A percentile compares a stretch with the other conserved stretches of the same genome.
Conservation (phyloP, 176 grass and related monocot genomes). For the Ananas comosus region DNA sequence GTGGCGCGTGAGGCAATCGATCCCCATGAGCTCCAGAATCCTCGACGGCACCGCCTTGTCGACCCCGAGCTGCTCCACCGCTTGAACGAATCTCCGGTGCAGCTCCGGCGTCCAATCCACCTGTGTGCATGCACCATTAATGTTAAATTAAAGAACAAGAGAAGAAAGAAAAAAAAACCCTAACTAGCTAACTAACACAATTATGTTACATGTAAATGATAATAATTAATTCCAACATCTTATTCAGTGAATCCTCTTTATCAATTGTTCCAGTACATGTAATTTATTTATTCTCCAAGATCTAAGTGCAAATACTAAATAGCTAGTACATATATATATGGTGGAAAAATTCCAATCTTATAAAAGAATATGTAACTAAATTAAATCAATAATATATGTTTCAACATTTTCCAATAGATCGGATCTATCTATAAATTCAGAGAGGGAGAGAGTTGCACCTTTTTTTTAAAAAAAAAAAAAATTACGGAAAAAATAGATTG, state of each 20-base stretch:
- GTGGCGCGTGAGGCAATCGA: constrained; percentile 76
- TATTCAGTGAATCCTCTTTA: too few relatives aligned
- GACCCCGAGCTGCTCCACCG: constrained; percentile 91
- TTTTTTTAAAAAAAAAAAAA: not conserved
- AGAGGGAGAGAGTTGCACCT: too few relatives aligned
- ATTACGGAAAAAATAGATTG: constrained; percentile 21
- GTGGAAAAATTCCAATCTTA: too few relatives aligned
- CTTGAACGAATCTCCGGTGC: constrained; percentile 90
- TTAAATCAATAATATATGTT: too few relatives aligned
- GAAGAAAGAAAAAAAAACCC: not conserved
- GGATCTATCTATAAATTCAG: too few relatives aligned
- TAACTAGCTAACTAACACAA: not conserved
- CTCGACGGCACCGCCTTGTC: constrained; percentile 93
- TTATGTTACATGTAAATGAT: not conserved
- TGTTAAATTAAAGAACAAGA: not conserved
- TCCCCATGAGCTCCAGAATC: constrained; percentile 90
- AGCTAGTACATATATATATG: too few relatives aligned
- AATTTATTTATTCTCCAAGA: too few relatives aligned
- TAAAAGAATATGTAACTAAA: too few relatives aligned
- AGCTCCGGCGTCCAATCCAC: constrained; percentile 99
- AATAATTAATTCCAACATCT: not conserved
- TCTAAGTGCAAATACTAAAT: too few relatives aligned
- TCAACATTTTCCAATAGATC: too few relatives aligned
- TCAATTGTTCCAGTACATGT: too few relatives aligned
- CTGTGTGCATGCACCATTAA: constrained; percentile 16